These are phyloP conservation scores for Sanghuangporus baumii DNA, from an alignment of 1,284 basidiomycete genomes.

Conservation along the genomic window DNA sequence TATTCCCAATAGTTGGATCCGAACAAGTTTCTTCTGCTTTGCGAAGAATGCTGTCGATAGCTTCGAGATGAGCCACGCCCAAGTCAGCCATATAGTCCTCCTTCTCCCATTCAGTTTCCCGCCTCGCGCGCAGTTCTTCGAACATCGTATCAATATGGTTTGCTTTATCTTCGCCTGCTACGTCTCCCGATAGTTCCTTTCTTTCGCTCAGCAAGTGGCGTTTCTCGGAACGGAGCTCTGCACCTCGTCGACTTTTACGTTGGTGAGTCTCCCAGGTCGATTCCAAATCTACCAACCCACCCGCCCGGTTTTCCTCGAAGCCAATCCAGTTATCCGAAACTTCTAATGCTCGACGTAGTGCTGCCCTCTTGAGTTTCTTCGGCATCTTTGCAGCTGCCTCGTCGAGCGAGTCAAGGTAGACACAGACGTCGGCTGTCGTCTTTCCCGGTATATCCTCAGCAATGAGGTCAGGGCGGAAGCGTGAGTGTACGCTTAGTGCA, in stretches of 20 bases:
- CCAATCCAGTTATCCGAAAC: slow-evolving; percentile 55
- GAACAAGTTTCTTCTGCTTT: slow-evolving; percentile 28
- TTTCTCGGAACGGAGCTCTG: slow-evolving; percentile 22
- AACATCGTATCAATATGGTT: slow-evolving; percentile 17
- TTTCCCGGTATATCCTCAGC: slow-evolving; percentile 60
- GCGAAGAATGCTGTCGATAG: slow-evolving; percentile 43
- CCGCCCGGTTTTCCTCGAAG: slow-evolving; percentile 55
- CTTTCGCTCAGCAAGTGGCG: slow-evolving; percentile 14
- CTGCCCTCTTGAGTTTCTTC: slow-evolving; percentile 11
- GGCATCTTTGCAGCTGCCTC: slow-evolving; percentile 25
- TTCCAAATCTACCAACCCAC: slow-evolving; percentile 32
- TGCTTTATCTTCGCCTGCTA: slow-evolving; percentile 27
- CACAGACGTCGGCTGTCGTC: slow-evolving; percentile 50
- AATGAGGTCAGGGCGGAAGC: slow-evolving; percentile 66
- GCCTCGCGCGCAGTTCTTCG: slow-evolving; percentile 21
- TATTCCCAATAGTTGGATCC: background rate
- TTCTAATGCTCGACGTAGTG: slow-evolving; percentile 42
- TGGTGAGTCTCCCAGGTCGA: slow-evolving; percentile 23
- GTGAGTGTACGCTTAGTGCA: slow-evolving; percentile 55
- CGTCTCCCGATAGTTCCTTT: slow-evolving; percentile 22
- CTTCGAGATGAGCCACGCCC: slow-evolving; percentile 33
- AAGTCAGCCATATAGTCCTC: slow-evolving; percentile 35
- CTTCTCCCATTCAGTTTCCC: slow-evolving; percentile 30
- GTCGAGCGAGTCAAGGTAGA: slow-evolving; percentile 52
- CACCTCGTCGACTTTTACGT: slow-evolving; percentile 16